These are phyloP conservation scores for Millerozyma miso DNA, from an alignment of 805 yeast species.

Conservation along the genomic window DNA sequence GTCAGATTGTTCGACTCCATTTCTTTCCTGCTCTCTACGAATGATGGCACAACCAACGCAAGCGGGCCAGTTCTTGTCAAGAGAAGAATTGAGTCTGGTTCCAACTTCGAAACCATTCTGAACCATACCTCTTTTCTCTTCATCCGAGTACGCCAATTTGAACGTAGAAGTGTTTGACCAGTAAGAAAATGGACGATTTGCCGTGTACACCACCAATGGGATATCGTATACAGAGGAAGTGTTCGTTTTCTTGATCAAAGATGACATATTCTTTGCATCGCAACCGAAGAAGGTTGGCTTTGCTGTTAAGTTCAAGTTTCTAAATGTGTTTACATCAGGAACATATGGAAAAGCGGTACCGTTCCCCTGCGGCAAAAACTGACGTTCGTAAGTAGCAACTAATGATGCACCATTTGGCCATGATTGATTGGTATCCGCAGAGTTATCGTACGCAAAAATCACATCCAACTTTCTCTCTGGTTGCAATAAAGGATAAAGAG, in stretches of 20 bases:
- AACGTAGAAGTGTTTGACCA: constrained; percentile 71
- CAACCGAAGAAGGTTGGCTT: constrained; percentile 85
- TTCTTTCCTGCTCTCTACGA: constrained; percentile 72
- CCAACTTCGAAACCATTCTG: constrained; percentile 72
- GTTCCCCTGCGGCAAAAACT: constrained; percentile 41
- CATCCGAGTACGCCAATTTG: constrained; percentile 56
- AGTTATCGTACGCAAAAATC: constrained; percentile 35
- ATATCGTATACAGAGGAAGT: constrained; percentile 33
- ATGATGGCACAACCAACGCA: constrained; percentile 83
- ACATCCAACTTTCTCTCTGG: constrained; percentile 30
- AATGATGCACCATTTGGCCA: constrained; percentile 40
- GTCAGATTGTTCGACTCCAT: constrained; percentile 52
- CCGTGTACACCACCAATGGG: constrained; percentile 74
- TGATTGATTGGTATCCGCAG: constrained; percentile 25
- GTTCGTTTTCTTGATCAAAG: constrained; percentile 21
- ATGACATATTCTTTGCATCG: constrained; percentile 58
- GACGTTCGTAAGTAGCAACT: constrained; percentile 30
- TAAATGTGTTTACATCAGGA: constrained; percentile 63
- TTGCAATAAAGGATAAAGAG: constrained; percentile 36
- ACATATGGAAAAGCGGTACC: constrained; percentile 75
- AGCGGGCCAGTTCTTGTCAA: constrained; percentile 63
- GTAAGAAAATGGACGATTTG: constrained; percentile 65
- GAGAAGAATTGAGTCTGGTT: constrained; percentile 60
- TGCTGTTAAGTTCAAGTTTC: constrained; percentile 55
- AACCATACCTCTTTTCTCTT: constrained; percentile 57